Percentiles rank a stretch among this genome's conserved stretches.
Conservation (phyloP, 768 basidiomycete species). For the Trametes sanguinea region DNA sequence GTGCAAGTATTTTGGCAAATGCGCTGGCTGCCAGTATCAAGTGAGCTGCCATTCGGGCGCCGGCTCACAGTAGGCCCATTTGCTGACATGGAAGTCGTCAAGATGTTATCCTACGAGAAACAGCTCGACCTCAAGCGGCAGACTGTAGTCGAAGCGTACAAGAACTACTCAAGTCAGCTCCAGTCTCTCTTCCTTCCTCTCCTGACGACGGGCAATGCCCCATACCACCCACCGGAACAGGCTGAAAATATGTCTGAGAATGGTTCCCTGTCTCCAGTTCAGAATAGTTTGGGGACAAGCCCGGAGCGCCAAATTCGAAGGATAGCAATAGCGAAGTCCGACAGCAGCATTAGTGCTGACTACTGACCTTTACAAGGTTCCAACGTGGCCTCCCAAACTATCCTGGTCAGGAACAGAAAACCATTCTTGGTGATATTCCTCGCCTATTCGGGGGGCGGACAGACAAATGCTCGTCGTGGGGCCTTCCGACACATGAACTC, state of each 20-base stretch:
- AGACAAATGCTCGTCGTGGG: background rate
- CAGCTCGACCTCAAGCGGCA: conserved; percentile 87
- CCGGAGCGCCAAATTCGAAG: too few relatives aligned
- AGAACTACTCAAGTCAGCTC: conserved; percentile 63
- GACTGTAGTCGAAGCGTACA: conserved; percentile 83
- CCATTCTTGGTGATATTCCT: background rate
- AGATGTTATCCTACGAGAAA: conserved; percentile 85
- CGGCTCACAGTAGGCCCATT: too few relatives aligned
- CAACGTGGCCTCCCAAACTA: too few relatives aligned
- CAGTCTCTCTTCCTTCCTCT: background rate
- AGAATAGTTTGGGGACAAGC: too few relatives aligned
- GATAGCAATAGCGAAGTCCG: too few relatives aligned
- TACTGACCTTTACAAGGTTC: too few relatives aligned
- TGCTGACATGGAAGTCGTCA: too few relatives aligned
- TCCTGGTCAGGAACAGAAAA: background rate
- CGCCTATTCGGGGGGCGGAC: background rate
- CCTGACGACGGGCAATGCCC: background rate
- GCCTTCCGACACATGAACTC: background rate
- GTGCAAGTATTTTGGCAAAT: conserved; percentile 88
- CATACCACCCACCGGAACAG: too few relatives aligned
- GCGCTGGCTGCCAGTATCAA: conserved; percentile 95
- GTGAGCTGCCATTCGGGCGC: too few relatives aligned
- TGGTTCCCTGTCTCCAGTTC: too few relatives aligned
- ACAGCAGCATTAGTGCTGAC: too few relatives aligned
- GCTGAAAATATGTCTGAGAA: too few relatives aligned